Evolutionary conservation across 2,329 filamentous ascomycete genomes (phyloP).

Genomic region (Nakataea oryzae): DNA sequence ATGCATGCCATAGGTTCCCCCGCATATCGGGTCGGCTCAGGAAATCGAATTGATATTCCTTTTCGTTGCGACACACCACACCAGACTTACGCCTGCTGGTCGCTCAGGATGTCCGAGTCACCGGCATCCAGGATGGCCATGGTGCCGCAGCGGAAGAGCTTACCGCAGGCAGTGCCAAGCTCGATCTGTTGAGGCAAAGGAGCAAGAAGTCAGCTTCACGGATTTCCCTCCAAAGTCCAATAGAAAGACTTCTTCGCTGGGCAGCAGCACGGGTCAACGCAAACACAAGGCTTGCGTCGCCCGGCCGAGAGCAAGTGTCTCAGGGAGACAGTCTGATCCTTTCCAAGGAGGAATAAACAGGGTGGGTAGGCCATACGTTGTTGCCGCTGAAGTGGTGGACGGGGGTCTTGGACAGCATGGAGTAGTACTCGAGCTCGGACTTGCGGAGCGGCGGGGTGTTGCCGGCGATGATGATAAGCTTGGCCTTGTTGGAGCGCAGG

Average conservation of each 20-base stretch:
- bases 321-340: not conserved
- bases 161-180: constrained; percentile 95
- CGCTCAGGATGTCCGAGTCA: constrained; percentile 93
- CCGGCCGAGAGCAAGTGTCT: constrained; percentile 3
- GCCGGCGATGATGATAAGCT: constrained; percentile 83
- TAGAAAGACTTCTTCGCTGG: constrained; percentile 81
- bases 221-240: constrained; percentile 79
- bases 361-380: constrained; percentile 67
- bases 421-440: constrained; percentile 93
- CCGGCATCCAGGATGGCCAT: constrained; percentile 96
- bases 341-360: not conserved
- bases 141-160: constrained; percentile 94
- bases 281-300: not conserved
- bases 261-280: constrained; percentile 33
- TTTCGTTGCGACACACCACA: not conserved
- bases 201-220: constrained; percentile 44
- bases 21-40: not conserved
- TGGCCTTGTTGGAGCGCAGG: constrained; percentile 57
- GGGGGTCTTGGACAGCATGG: constrained; percentile 84
- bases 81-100: constrained; percentile 50
- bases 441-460: constrained; percentile 98
- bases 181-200: constrained; percentile 65
- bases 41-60: not conserved
- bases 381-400: constrained; percentile 98
- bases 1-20: not conserved